Evolutionary conservation across 306 rosid species (phyloP), one percentile per base, ranked within the genome.

Genomic region (Comarum palustre): DNA sequence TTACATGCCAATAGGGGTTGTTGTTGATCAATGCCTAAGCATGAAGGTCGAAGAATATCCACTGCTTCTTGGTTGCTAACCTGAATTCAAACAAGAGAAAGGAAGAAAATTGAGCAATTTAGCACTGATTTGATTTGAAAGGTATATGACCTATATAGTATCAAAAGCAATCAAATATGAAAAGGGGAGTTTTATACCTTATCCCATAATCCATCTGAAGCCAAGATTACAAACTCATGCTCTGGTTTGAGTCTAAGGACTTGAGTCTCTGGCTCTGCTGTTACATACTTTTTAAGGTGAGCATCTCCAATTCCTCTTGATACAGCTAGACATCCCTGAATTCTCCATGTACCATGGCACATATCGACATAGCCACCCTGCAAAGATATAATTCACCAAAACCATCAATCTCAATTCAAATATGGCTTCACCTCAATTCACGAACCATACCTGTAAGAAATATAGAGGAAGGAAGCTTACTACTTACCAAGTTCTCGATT

Each of bases 181-280:
- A 24, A 38, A 24, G 66, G 2, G 41, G 39, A 39, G 16, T 0
- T 3, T 4, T 16, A 24, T 83, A 93, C 97, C 91, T 86, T 94
- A 79, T 94, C 99, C 99, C 99, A 94, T 73, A 94, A 82, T 65
- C 99, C 99, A 29, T 94, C 99, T 0, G 99, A 94, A 75, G 97
- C 99, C 80, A 94, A 79, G 75, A 94, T 88, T 73, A 94, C 59
- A 74, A 94, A 88, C 84, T 94, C 99, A 60, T 89, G 86, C 39
- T 87, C 86, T 29, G 92, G 84, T 79, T 82, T 79, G 68, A 94
- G 84, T n/a, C 65, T 68, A 69, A 94, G 71, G 43, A 87, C 80
- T 76, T 73, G 90, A 46, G 88, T 94, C 77, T 91, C 99, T 12
- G 99, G 99, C 72, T 91, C 99, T 2, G 99, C 93, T 7, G 78